Conservation (phyloP, 768 basidiomycete species). For the Lactarius hengduanensis region DNA sequence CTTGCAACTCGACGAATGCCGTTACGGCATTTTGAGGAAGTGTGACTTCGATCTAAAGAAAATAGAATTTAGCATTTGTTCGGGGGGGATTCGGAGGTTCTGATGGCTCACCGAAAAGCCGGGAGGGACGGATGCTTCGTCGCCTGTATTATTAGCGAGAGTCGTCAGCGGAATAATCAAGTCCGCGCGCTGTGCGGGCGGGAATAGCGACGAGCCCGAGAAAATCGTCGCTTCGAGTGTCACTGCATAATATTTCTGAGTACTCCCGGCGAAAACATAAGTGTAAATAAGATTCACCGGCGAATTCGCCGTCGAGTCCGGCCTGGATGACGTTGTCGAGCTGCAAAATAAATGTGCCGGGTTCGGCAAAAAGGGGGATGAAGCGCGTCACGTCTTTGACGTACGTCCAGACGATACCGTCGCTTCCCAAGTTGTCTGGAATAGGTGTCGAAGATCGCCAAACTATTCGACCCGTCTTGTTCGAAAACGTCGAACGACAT, state of each 20-base stretch:
- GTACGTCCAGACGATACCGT: too few species aligned
- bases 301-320: too few species aligned
- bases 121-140: constrained; percentile 72
- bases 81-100: background rate
- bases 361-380: too few species aligned
- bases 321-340: too few species aligned
- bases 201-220: constrained; percentile 51
- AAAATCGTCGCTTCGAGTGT: constrained; percentile 71
- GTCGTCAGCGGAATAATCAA: constrained; percentile 68
- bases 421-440: too few species aligned
- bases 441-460: constrained; percentile 40
- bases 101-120: constrained; percentile 54
- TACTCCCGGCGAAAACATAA: background rate
- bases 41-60: constrained; percentile 57
- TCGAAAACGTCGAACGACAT: too few species aligned
- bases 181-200: constrained; percentile 44
- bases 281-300: background rate
- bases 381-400: too few species aligned
- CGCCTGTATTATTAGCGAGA: constrained; percentile 55
- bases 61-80: background rate
- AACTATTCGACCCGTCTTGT: constrained; percentile 40
- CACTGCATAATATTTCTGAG: constrained; percentile 40
- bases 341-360: too few species aligned
- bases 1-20: constrained; percentile 67
- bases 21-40: constrained; percentile 67